These are phyloP conservation scores for Lobosporangium transversale DNA, from an alignment of 192 early-diverging fungal genomes.

Conservation along the genomic window DNA sequence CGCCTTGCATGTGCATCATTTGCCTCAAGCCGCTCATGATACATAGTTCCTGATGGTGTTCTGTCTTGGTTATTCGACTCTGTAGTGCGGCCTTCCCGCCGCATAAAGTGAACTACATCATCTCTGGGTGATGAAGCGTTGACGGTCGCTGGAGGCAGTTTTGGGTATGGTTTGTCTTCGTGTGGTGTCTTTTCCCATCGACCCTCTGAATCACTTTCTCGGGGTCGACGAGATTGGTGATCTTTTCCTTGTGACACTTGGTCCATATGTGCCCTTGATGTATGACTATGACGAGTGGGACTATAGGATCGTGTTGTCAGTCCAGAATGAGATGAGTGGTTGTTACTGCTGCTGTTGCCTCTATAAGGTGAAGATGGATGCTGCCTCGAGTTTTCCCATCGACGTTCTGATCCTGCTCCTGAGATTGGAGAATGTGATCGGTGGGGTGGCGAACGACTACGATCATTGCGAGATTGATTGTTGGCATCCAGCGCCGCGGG, in stretches of 20 bases:
- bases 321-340: neutral
- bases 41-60: conserved; percentile 23
- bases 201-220: conserved; percentile 15
- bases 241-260: conserved; percentile 19
- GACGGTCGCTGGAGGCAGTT: neutral
- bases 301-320: conserved; percentile 17
- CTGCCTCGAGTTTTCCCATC: conserved; percentile 18
- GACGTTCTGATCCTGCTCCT: conserved; percentile 9
- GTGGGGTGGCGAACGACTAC: conserved; percentile 43
- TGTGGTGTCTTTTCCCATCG: conserved; percentile 47
- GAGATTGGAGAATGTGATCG: conserved; percentile 35
- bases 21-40: conserved; percentile 28
- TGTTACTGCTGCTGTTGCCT: conserved; percentile 3
- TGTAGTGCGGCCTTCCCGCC: conserved; percentile 20
- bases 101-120: conserved; percentile 31
- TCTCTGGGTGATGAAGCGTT: conserved; percentile 18
- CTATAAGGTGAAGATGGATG: conserved; percentile 3
- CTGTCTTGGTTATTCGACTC: neutral
- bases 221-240: conserved; percentile 8
- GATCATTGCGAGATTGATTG: conserved; percentile 11
- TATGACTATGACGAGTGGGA: conserved; percentile 14
- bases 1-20: neutral
- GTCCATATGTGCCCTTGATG: conserved; percentile 36
- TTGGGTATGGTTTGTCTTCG: conserved; percentile 47
- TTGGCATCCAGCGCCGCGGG: conserved; percentile 27